These are phyloP conservation scores for Fusarium virguliforme DNA, from an alignment of 2,329 filamentous ascomycete species.

Conservation along the genomic window DNA sequence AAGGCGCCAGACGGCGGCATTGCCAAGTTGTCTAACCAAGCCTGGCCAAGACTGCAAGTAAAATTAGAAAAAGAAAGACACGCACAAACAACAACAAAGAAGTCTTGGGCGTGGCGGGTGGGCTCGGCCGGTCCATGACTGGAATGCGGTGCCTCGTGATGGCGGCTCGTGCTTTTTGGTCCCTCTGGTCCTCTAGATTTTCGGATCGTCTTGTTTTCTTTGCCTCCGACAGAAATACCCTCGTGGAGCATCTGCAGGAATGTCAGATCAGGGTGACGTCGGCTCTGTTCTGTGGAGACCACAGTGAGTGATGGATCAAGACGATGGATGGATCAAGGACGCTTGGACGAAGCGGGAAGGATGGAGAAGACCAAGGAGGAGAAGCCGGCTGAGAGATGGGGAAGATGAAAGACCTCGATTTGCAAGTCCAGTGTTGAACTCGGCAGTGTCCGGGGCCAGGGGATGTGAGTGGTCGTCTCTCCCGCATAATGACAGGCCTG, in stretches of 20 bases:
- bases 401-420: slow-evolving; percentile 12
- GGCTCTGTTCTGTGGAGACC: slow-evolving; percentile 8
- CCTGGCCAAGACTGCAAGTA: slow-evolving; percentile 35
- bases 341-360: slow-evolving; percentile 21
- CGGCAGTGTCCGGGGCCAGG: slow-evolving; percentile 28
- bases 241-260: slow-evolving; percentile 14
- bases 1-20: slow-evolving; percentile 2
- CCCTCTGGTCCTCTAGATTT: background rate
- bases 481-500: slow-evolving; percentile 14
- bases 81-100: background rate
- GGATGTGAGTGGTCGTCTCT: background rate
- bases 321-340: slow-evolving; percentile 13
- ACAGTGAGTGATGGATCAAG: background rate
- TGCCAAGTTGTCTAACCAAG: slow-evolving; percentile 36
- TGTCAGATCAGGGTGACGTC: slow-evolving; percentile 20
- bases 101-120: slow-evolving; percentile 16
- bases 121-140: slow-evolving; percentile 13
- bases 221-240: slow-evolving; percentile 13
- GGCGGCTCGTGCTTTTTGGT: slow-evolving; percentile 28
- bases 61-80: slow-evolving; percentile 41
- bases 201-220: slow-evolving; percentile 3
- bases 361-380: slow-evolving; percentile 15
- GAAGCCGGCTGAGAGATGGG: slow-evolving; percentile 11
- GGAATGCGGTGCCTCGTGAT: slow-evolving; percentile 38
- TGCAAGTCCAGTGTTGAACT: slow-evolving; percentile 18